Evolutionary conservation across 2,329 filamentous ascomycete genomes (phyloP).

Genomic region (Colletotrichum tabaci): DNA sequence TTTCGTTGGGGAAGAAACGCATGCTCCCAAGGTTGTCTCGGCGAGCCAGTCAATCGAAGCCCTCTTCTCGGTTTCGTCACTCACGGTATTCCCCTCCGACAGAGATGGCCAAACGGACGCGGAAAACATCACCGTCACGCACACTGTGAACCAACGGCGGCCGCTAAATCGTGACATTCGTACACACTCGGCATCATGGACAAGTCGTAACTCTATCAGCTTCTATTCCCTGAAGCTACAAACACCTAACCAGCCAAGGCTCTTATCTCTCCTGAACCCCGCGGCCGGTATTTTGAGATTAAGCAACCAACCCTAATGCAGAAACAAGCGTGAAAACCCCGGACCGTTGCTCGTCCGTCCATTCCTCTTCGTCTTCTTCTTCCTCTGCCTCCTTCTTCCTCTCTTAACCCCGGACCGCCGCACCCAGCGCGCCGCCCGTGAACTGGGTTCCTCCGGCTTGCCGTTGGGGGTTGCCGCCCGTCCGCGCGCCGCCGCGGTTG

Average conservation of each 20-base stretch:
- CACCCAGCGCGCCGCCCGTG: constrained; percentile 84
- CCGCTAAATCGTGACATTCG: constrained; percentile 24
- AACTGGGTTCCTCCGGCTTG: constrained; percentile 84
- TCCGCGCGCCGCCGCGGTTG: constrained; percentile 73
- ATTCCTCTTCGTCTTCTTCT: constrained; percentile 27
- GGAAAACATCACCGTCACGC: too few species aligned
- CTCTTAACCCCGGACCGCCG: constrained; percentile 73
- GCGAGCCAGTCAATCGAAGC: too few species aligned
- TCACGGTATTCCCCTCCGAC: not conserved
- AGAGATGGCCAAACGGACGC: too few species aligned
- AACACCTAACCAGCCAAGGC: constrained; percentile 42
- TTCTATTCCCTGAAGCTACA: constrained; percentile 45
- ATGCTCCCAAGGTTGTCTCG: too few species aligned
- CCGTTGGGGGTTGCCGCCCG: constrained; percentile 72
- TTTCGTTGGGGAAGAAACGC: too few species aligned
- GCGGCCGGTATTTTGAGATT: constrained; percentile 44
- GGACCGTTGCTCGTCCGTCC: constrained; percentile 17
- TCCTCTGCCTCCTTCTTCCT: too few species aligned
- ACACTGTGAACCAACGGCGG: not conserved
- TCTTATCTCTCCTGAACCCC: constrained; percentile 35
- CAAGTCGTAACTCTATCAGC: constrained; percentile 40
- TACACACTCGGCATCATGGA: constrained; percentile 25
- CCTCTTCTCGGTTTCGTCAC: not conserved
- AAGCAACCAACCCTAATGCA: constrained; percentile 45
- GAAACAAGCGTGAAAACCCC: constrained; percentile 42